phyloP scores from a whole-genome alignment of 2,329 filamentous ascomycete genomes.

The Fusarium sp. region DNA sequence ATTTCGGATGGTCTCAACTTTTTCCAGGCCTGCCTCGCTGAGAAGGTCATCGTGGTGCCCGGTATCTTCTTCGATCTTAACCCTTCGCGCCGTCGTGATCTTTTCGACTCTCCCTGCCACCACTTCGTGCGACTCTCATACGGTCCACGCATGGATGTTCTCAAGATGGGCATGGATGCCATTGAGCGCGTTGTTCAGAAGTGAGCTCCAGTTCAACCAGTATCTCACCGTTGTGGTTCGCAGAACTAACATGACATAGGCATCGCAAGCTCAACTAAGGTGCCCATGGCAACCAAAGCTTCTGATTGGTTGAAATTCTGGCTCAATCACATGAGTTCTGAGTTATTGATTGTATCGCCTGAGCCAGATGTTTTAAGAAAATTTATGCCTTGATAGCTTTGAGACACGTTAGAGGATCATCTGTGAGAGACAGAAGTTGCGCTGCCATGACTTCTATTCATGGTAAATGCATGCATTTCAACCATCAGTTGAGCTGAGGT shows the following conservation, averaged over 20 bases:
- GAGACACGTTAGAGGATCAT: neutral
- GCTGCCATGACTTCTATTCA: neutral
- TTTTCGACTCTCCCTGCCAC: slow-evolving; percentile 96
- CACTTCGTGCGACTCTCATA: slow-evolving; percentile 90
- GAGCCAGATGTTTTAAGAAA: neutral
- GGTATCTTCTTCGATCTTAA: slow-evolving; percentile 99
- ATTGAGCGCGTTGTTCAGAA: slow-evolving; percentile 85
- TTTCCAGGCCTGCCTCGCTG: slow-evolving; percentile 91
- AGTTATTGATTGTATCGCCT: neutral
- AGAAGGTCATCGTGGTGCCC: slow-evolving; percentile 96
- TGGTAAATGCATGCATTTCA: neutral
- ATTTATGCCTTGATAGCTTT: neutral
- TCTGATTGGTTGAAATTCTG: neutral
- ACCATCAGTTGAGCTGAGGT: neutral
- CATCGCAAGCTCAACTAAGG: slow-evolving; percentile 39
- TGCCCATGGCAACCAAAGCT: neutral
- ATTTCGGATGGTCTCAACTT: slow-evolving; percentile 96
- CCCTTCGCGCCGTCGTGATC: slow-evolving; percentile 85
- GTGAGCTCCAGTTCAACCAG: slow-evolving; percentile 56
- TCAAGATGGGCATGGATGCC: slow-evolving; percentile 83
- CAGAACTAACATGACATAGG: slow-evolving; percentile 32
- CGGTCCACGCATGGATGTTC: slow-evolving; percentile 82
- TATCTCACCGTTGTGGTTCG: no score
- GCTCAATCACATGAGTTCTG: neutral
- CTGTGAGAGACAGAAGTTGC: neutral